These are phyloP conservation scores for Pyrenophora tritici-repentis DNA, from an alignment of 2,329 filamentous ascomycete species.

Conservation along the genomic window DNA sequence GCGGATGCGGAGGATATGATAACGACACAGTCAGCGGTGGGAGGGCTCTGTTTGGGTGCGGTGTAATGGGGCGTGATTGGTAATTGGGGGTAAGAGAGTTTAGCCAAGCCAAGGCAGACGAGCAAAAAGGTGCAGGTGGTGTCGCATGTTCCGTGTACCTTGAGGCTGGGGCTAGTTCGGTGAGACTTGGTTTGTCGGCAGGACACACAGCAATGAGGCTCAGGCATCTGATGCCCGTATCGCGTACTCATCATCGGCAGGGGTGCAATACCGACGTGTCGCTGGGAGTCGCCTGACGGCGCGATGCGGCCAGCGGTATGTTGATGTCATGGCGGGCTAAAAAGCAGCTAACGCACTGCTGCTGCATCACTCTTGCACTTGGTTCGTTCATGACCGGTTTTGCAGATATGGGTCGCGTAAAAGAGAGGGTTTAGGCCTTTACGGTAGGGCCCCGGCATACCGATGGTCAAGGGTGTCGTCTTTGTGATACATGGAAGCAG, in stretches of 20 bases:
- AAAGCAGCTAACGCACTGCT: conserved; percentile 17
- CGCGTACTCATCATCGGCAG: conserved; percentile 1
- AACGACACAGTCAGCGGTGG: conserved; percentile 14
- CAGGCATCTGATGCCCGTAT: conserved; percentile 6
- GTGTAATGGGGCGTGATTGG: conserved; percentile 6
- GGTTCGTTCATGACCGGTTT: neutral
- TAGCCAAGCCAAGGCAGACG: neutral
- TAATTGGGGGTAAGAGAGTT: conserved; percentile 7
- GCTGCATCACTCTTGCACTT: neutral
- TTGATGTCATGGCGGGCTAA: conserved; percentile 31
- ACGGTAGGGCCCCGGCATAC: too few species aligned
- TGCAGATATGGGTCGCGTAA: conserved; percentile 4
- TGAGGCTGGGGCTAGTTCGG: conserved; percentile 9
- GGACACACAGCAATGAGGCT: conserved; percentile 4
- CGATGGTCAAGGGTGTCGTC: too few species aligned
- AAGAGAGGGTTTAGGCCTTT: too few species aligned
- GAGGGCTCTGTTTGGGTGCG: neutral
- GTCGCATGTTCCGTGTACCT: conserved; percentile 23
- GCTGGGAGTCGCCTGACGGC: neutral
- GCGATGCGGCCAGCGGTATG: conserved; percentile 18
- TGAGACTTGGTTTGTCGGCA: neutral
- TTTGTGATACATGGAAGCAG: too few species aligned
- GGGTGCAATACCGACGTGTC: neutral
- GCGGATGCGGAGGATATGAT: too few species aligned
- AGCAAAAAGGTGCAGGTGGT: neutral